A percentile compares a stretch with the other conserved stretches of the same genome.
phyloP scores from a whole-genome alignment of 257 asterid species.

The Salvia miltiorrhiza region DNA sequence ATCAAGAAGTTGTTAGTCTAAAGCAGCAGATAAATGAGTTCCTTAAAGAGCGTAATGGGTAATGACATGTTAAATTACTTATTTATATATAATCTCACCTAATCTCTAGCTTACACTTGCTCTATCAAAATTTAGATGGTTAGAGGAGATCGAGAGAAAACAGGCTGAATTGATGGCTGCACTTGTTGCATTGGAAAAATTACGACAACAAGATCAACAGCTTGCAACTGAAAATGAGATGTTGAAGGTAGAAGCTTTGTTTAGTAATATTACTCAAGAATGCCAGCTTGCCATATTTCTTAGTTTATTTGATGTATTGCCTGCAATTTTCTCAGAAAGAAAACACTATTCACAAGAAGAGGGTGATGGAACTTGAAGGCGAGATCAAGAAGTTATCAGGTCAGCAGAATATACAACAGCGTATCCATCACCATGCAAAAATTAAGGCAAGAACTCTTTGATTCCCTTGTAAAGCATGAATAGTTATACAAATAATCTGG shows the following conservation, averaged over 20 bases:
- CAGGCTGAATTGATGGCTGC: slow-evolving; percentile 89
- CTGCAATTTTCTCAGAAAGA: slow-evolving; percentile 47
- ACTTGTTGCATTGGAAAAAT: slow-evolving; percentile 64
- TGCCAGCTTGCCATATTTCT: neutral
- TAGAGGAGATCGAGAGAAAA: slow-evolving; percentile 88
- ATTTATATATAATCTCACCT: neutral
- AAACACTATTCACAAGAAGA: slow-evolving; percentile 57
- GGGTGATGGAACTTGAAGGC: slow-evolving; percentile 68
- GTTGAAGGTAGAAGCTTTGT: slow-evolving; percentile 53
- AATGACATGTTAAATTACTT: slow-evolving; percentile 24
- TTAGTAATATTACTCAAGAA: slow-evolving; percentile 1
- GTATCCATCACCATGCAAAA: slow-evolving; percentile 97
- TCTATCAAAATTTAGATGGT: slow-evolving; percentile 56
- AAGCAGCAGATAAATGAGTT: slow-evolving; percentile 76
- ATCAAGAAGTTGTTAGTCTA: slow-evolving; percentile 57
- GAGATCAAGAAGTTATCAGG: slow-evolving; percentile 82
- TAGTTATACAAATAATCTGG: neutral
- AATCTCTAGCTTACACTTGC: slow-evolving; percentile 12
- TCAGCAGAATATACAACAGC: slow-evolving; percentile 94
- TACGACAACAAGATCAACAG: slow-evolving; percentile 57
- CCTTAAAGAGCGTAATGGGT: slow-evolving; percentile 80
- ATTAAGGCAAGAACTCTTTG: slow-evolving; percentile 52
- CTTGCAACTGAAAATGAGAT: slow-evolving; percentile 70
- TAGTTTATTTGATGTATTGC: slow-evolving; percentile 15
- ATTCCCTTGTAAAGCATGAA: neutral